Evolutionary conservation across 148 eudicot genomes (phyloP), one percentile per base, ranked within the genome.

Genomic region (Selenicereus undatus): DNA sequence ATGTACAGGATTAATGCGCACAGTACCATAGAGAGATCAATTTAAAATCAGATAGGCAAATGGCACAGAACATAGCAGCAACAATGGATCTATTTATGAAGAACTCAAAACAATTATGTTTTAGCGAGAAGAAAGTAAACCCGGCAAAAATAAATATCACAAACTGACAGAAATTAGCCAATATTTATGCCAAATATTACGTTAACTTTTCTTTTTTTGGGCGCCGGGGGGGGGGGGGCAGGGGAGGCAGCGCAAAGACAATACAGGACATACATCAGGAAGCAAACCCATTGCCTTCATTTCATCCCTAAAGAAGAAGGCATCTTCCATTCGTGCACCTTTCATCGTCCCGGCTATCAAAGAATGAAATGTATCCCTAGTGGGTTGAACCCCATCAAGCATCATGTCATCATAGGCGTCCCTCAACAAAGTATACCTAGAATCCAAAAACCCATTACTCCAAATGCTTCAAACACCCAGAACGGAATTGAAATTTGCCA

Each of bases 401-500:
- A 91, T 82, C 99, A 95, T 93, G 86, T 95, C 99, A 76, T 95
- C 99, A 83, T 95, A 95, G 35, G 89, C 97, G 90, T 92, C 97
- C 76, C 97, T 92, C 94, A 95, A 86, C 85, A 95, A 69, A 86
- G 54, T 90, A 87, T 83, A 71, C 93, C 98, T 95, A 76, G 14
- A 82, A 71, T 73, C 35, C 20, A 71, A 36, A 45, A 64, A 78
- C 2, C 36, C 27, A 77, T 14, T 14, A 74, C 35, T 32, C n/a
- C 32, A 72, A 24, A 71, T 66, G 24, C 30, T 26, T 32, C 35
- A 21, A 56, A 43, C 54, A 26, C 42, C 65, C 76, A 78, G 17
- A 22, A 39, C 12, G 74, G 74, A 11, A n/a, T 1, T 52, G 13
- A 78, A 43, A 60, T 22, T 27, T 1, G 3, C 12, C 42, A 76